Evolutionary conservation across 768 basidiomycete species (phyloP), one percentile per base, ranked within the genome.

Genomic region (Tremella mesenterica): DNA sequence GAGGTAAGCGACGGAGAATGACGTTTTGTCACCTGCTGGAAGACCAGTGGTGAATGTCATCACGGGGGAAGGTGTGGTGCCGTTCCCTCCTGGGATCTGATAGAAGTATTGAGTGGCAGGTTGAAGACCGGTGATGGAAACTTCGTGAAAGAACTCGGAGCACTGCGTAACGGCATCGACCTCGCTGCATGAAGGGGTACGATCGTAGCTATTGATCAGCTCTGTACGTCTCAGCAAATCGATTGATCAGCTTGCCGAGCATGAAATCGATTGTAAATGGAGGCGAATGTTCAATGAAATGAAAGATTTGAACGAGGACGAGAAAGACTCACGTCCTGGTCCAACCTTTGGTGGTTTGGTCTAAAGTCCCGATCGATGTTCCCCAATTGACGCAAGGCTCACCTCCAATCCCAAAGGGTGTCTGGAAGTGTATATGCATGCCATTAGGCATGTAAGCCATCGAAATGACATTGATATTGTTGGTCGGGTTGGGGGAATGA

Each of bases 71-170:
- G 55, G 48, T 1, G 58, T 36, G 0, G 61, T 60, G 27, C 61
- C 61, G 48, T 63, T 63, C 20, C 59, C 59, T n/a, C 58, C 61
- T 1, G 51, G 54, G 23, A 63, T 60, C 52, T 57, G 50, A 39
- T 63, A 63, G 39, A 49, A 63, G 50, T 63, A 63, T 4, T 20
- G 48, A 25, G 38, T 60, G 34, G 44, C 61, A 2, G 58, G 34
- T 41, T 57, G n/a, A 12, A 63, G 52, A 20, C 49, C 51, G 5
- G 8, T 10, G 31, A 63, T 18, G 25, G 29, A 38, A 20, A 63
- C 58, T 20, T 58, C 56, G 47, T 60, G 59, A 56, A 57, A 60
- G 56, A 57, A 57, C 34, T 57, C 45, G 34, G 25, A 28, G 51
- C 56, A 61, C 58, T 61, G 59, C 26, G 59, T 61, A 44, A 54